Evolutionary conservation across 2,329 filamentous ascomycete species (phyloP), one percentile per base, ranked within the genome.

Genomic region (Raffaelea albimanens): DNA sequence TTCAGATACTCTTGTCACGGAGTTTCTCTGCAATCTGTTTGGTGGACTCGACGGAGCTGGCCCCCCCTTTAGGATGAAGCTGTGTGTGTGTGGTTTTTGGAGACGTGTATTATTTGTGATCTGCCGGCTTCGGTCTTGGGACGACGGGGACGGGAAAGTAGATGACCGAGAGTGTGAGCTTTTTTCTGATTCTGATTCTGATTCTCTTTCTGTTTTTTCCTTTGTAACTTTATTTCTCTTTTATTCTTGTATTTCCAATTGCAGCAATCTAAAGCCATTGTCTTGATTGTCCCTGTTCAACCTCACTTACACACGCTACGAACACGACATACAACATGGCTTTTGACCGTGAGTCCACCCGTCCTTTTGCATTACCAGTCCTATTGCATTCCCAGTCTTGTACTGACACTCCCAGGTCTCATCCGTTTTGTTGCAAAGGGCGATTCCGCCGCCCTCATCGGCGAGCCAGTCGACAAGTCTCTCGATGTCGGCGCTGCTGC

Each of bases 401-500:
- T 29, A 29, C 34, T 38, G 7, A 38, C 34, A 8, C 34, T 19
- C 34, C n/a, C 20, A 80, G 76, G 77, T 59, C 70, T 82, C 49
- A 75, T 80, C 54, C 75, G 78, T 45, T 81, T 82, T 56, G 59
- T 73, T 18, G 73, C 78, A 46, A 73, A 71, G 56, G 71, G 68
- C 5, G 69, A 73, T 43, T 59, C 66, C 34, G 61, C 63, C 52
- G 58, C 76, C 46, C 62, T 78, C 43, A 73, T 81, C 55, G 78
- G 77, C 31, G 70, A 82, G 55, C 78, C 78, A 2, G 62, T 69
- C 31, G 70, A 77, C 50, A 59, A 65, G 20, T 59, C 67, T 10
- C 52, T 79, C 29, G 78, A 83, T 56, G 72, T 83, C 40, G 79
- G 78, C 40, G 59, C 70, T 22, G 78, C 78, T 16, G 60, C 80